phyloP scores from a whole-genome alignment of 805 yeast genomes.

The Zygosaccharomyces lentus region DNA sequence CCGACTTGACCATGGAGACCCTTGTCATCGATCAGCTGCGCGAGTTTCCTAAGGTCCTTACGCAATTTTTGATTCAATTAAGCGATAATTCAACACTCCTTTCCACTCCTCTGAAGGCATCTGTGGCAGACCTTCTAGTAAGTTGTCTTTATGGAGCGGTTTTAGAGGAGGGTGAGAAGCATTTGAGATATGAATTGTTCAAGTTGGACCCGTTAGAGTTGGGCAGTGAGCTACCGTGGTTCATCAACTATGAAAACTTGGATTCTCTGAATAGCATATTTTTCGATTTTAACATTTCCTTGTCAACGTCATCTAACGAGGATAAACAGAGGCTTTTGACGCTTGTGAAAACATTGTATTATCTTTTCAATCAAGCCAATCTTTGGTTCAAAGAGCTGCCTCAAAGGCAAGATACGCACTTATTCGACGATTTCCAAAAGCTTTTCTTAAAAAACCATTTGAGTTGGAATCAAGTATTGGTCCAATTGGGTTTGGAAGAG shows the following conservation, averaged over 20 bases:
- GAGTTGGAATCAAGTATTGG: constrained; percentile 58
- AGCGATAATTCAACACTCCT: constrained; percentile 5
- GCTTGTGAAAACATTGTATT: constrained; percentile 42
- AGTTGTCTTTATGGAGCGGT: constrained; percentile 29
- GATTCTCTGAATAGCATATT: constrained; percentile 41
- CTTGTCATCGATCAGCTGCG: constrained; percentile 29
- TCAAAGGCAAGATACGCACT: constrained; percentile 16
- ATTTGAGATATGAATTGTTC: constrained; percentile 34
- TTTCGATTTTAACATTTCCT: constrained; percentile 29
- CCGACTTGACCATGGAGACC: constrained; percentile 15
- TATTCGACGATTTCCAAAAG: constrained; percentile 33
- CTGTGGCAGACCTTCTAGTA: constrained; percentile 24
- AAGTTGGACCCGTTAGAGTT: constrained; percentile 31
- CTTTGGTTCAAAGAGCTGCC: constrained; percentile 33
- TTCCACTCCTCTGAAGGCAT: constrained; percentile 16
- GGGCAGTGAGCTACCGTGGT: constrained; percentile 43
- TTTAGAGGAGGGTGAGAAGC: constrained; percentile 41
- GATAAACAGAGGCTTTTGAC: constrained; percentile 30
- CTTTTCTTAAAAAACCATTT: constrained; percentile 27
- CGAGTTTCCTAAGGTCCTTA: constrained; percentile 26
- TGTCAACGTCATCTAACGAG: constrained; percentile 8
- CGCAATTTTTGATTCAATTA: constrained; percentile 23
- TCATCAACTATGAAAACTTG: constrained; percentile 41
- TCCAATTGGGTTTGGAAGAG: constrained; percentile 45
- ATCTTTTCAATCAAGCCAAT: constrained; percentile 34